Evolutionary conservation across 1,284 basidiomycete species (phyloP), one percentile per base, ranked within the genome.

Genomic region (Apiotrichum siamense): DNA sequence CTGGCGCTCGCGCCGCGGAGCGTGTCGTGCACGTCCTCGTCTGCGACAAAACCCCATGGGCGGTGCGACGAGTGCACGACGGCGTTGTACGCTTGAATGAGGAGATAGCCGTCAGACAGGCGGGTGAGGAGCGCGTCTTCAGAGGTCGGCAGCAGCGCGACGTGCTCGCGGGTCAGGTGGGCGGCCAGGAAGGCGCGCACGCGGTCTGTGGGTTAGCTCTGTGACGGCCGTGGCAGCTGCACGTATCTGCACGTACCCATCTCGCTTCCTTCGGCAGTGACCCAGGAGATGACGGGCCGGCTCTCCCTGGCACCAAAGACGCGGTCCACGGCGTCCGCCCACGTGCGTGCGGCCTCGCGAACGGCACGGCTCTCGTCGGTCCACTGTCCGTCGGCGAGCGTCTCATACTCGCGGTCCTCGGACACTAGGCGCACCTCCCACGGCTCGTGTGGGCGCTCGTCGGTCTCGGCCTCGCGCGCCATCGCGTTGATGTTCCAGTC

Each of bases 231-330:
- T 23, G 44, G 40, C 42, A 49, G 38, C 27, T 18, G 13, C n/a
- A 17, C 7, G 4, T 6, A 21, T 29, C 10, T 3, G 13, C 7
- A 44, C 67, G 57, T 37, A 72, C 65, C 61, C 11, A 89, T 77
- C 67, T 87, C 82, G 27, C 86, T 77, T 2, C 80, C 86, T 17
- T 25, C 38, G 7, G 75, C 77, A 3, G 43, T 52, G 12, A 57
- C 56, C 67, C 68, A 67, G 7, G 41, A 49, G 27, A 60, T 62
- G 11, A 44, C 24, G 1, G 48, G 44, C 2, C 18, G 11, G 9
- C 24, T 44, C 42, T 45, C 59, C 24, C 23, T 40, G 43, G 42
- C 49, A 32, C 42, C 54, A 36, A 73, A 69, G 6, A 67, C 44
- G 9, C 43, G 47, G 33, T 67, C 67, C 25, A 72, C 73, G 3